Percentiles rank a stretch among this genome's conserved stretches.
phyloP scores from a whole-genome alignment of 306 rosid genomes.

The Abrus precatorius region DNA sequence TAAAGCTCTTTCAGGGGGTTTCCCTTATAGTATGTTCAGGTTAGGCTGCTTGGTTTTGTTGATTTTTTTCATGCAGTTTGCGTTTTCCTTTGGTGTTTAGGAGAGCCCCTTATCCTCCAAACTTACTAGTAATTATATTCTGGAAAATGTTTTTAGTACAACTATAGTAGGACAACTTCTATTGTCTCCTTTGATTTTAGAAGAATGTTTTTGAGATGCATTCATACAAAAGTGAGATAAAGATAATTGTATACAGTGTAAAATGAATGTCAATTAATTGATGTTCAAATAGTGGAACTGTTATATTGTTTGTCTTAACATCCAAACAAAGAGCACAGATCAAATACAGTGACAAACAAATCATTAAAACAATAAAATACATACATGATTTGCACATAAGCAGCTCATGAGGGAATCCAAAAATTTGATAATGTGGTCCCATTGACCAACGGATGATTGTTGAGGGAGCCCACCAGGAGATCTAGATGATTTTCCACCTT shows the following conservation, averaged over 20 bases:
- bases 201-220: no score
- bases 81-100: background rate
- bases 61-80: background rate
- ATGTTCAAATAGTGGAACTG: background rate
- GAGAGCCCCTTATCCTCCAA: background rate
- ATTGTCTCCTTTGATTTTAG: no score
- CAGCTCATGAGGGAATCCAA: constrained; percentile 84
- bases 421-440: constrained; percentile 89
- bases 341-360: constrained; percentile 15
- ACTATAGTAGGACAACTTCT: no score
- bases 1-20: background rate
- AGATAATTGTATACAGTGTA: background rate
- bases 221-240: no score
- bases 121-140: background rate
- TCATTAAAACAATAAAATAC: constrained; percentile 21
- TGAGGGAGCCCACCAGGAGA: constrained; percentile 76
- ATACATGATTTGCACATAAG: constrained; percentile 73
- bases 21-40: background rate
- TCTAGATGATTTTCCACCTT: constrained; percentile 77
- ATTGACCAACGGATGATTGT: constrained; percentile 72
- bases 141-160: background rate
- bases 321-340: background rate
- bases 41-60: background rate
- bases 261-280: no score
- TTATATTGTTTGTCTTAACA: no score